Percentiles rank a stretch among this genome's conserved stretches.
Conservation (phyloP, 192 early-diverging fungal genomes). For the Entophlyctis helioformis region DNA sequence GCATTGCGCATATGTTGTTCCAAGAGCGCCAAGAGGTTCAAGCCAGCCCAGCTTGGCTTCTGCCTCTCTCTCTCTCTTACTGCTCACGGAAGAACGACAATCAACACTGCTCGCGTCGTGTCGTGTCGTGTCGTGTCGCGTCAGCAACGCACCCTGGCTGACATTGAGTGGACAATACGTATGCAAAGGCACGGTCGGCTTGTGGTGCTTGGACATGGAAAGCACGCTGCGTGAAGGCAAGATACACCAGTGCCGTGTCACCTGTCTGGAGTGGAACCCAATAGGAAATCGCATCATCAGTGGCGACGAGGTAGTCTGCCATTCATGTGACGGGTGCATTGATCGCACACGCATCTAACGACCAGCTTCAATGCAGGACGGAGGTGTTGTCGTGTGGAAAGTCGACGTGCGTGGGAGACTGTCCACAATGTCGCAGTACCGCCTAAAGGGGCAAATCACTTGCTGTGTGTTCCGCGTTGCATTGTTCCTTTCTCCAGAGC, state of each 20-base stretch:
- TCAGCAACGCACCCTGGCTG: too few species aligned
- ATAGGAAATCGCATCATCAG: conserved; percentile 29
- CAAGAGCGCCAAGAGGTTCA: too few species aligned
- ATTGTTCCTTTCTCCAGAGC: too few species aligned
- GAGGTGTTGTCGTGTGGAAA: conserved; percentile 41
- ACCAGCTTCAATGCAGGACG: conserved; percentile 14
- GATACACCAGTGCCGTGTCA: conserved; percentile 16
- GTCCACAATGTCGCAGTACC: conserved; percentile 29
- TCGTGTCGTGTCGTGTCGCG: too few species aligned
- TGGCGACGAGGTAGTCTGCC: conserved; percentile 18
- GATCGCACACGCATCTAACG: neutral
- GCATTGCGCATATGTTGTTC: too few species aligned
- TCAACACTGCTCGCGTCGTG: too few species aligned
- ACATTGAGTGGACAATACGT: too few species aligned
- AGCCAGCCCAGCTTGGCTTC: too few species aligned
- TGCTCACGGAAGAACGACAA: too few species aligned
- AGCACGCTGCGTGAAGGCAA: conserved; percentile 27
- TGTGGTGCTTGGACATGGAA: conserved; percentile 37
- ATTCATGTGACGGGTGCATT: neutral
- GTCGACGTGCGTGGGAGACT: conserved; percentile 30
- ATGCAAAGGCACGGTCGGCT: conserved; percentile 28
- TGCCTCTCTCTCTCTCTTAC: too few species aligned
- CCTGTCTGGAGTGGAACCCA: conserved; percentile 30
- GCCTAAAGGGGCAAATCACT: conserved; percentile 17
- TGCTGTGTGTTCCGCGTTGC: conserved; percentile 2